phyloP scores from a whole-genome alignment of 352 stramenopile genomes.

The Phytopythium delawarense region DNA sequence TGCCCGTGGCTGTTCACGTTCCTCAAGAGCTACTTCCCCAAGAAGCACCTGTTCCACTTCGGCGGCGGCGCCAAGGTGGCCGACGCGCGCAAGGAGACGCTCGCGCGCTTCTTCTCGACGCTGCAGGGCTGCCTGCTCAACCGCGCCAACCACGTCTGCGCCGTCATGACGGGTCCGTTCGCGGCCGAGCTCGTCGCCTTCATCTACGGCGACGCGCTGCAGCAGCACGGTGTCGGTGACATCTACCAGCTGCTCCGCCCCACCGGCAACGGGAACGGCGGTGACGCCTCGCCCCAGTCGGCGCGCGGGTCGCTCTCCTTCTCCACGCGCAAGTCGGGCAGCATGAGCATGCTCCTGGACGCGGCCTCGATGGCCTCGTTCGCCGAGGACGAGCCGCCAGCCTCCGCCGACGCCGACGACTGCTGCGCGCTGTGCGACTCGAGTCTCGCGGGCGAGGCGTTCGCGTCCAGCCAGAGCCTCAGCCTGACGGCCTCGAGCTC shows the following conservation, averaged over 20 bases:
- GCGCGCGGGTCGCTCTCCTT: constrained; percentile 7
- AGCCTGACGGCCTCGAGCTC: constrained; percentile 15
- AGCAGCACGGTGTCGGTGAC: constrained; percentile 38
- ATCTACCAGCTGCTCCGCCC: not conserved
- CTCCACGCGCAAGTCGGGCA: constrained; percentile 13
- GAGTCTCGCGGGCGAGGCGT: constrained; percentile 40
- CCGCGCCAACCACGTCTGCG: constrained; percentile 56
- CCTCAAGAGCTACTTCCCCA: constrained; percentile 76
- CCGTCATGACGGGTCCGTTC: constrained; percentile 25
- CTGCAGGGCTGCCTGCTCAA: constrained; percentile 55
- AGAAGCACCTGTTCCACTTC: constrained; percentile 57
- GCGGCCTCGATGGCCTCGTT: constrained; percentile 11
- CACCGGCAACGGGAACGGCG: not conserved
- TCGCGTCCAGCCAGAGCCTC: constrained; percentile 8
- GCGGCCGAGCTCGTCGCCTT: constrained; percentile 56
- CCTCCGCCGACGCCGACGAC: constrained; percentile 3
- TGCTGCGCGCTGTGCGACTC: constrained; percentile 40
- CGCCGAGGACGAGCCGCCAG: constrained; percentile 19
- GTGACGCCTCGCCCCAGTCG: constrained; percentile 1
- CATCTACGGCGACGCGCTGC: constrained; percentile 53
- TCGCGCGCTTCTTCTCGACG: constrained; percentile 57
- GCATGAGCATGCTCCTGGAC: constrained; percentile 15
- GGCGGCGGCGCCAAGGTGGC: constrained; percentile 32
- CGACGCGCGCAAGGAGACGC: constrained; percentile 36
- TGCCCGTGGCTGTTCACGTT: constrained; percentile 74